Evolutionary conservation across 192 early-diverging fungal genomes (phyloP).

Genomic region (Rhizophagus prolifer): DNA sequence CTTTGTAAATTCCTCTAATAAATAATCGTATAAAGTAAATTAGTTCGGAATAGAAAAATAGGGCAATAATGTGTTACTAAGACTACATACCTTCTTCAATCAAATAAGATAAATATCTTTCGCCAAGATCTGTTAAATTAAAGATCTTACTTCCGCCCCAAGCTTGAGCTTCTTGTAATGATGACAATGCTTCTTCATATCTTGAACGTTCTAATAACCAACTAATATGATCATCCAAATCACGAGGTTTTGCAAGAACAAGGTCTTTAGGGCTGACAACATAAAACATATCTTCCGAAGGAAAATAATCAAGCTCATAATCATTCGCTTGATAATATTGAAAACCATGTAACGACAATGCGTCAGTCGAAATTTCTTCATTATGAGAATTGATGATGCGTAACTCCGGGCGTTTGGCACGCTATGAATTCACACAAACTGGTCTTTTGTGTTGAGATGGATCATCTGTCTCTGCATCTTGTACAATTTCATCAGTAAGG

Average conservation of each 20-base stretch:
- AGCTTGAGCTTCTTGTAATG: conserved; percentile 57
- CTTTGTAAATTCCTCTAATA: conserved; percentile 55
- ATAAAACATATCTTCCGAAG: conserved; percentile 79
- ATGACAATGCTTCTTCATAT: conserved; percentile 78
- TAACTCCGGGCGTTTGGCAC: conserved; percentile 81
- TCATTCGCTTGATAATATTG: conserved; percentile 91
- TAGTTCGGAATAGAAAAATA: neutral
- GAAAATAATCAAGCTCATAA: conserved; percentile 77
- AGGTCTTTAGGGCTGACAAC: conserved; percentile 94
- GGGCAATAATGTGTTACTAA: neutral
- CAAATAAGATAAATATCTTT: conserved; percentile 76
- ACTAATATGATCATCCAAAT: conserved; percentile 88
- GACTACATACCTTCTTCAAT: conserved; percentile 58
- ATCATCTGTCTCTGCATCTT: conserved; percentile 51
- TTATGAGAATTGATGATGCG: conserved; percentile 82
- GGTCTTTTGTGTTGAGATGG: conserved; percentile 34
- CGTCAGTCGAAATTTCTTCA: conserved; percentile 87
- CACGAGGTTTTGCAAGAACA: conserved; percentile 84
- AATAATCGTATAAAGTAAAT: neutral
- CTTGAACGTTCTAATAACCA: conserved; percentile 82
- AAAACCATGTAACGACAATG: conserved; percentile 80
- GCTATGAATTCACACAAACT: conserved; percentile 30
- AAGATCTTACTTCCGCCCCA: conserved; percentile 59
- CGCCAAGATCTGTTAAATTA: conserved; percentile 75
- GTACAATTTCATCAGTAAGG: conserved; percentile 52